These are phyloP conservation scores for Cadophora sp. DNA, from an alignment of 2,329 filamentous ascomycete species.

Conservation along the genomic window DNA sequence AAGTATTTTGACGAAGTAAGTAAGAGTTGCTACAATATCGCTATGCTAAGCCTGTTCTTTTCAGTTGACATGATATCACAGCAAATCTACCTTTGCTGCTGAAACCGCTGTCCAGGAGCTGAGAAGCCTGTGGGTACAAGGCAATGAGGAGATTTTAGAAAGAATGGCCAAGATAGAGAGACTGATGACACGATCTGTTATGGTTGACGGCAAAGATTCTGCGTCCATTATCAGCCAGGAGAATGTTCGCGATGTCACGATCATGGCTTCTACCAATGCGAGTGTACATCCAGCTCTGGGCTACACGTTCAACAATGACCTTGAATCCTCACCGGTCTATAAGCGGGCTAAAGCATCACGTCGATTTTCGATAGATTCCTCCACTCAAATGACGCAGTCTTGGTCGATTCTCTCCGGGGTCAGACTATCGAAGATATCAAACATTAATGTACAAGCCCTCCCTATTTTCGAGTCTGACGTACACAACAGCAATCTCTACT, in stretches of 20 bases:
- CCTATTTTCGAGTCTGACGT: conserved; percentile 22
- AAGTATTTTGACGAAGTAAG: conserved; percentile 25
- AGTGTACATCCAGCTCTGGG: not conserved
- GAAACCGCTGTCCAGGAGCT: conserved; percentile 15
- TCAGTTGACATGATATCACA: conserved; percentile 2
- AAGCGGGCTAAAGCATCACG: conserved; percentile 4
- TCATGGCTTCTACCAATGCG: not conserved
- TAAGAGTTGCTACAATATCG: not conserved
- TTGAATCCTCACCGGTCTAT: conserved; percentile 26
- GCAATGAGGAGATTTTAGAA: conserved; percentile 11
- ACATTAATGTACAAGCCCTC: conserved; percentile 22
- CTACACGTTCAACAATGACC: conserved; percentile 21
- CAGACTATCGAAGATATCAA: conserved; percentile 27
- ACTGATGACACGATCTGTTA: not conserved
- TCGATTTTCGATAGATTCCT: conserved; percentile 16
- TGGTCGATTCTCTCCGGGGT: conserved; percentile 28
- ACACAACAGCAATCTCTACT: conserved; percentile 54
- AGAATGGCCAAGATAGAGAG: conserved; percentile 17
- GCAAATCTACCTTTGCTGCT: conserved; percentile 18
- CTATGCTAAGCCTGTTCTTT: not conserved
- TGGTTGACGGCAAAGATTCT: not conserved
- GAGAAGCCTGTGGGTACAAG: conserved; percentile 15
- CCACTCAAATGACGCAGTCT: conserved; percentile 15
- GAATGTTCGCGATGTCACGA: not conserved
- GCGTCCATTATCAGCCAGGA: not conserved